Conservation (phyloP, 192 early-diverging fungal genomes). For the Coemansia sp. region DNA sequence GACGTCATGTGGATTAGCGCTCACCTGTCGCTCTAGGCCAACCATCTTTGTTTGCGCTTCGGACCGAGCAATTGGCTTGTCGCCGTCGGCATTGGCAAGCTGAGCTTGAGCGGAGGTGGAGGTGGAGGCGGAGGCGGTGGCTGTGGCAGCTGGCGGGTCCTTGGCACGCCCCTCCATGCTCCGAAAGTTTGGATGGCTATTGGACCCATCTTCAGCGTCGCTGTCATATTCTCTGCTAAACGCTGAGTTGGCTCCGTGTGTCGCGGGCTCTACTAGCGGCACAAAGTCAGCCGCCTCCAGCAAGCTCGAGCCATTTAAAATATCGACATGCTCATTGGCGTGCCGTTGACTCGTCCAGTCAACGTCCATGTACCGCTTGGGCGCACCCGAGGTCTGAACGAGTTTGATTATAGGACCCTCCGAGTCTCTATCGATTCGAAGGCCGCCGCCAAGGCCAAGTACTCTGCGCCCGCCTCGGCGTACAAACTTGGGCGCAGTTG, state of each 20-base stretch:
- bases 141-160: background rate
- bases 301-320: background rate
- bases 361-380: constrained; percentile 13
- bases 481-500: constrained; percentile 25
- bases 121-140: too few relatives aligned
- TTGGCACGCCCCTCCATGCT: constrained; percentile 32
- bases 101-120: background rate
- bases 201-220: background rate
- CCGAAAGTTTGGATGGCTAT: constrained; percentile 10
- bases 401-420: constrained; percentile 15
- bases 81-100: background rate
- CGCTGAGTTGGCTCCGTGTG: background rate
- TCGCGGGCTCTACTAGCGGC: background rate
- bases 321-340: constrained; percentile 2
- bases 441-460: constrained; percentile 4
- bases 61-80: background rate
- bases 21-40: constrained; percentile 11
- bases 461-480: constrained; percentile 14
- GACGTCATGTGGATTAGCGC: constrained; percentile 16
- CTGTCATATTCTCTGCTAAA: constrained; percentile 21
- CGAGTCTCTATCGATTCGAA: background rate
- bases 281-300: constrained; percentile 3
- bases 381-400: background rate
- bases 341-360: constrained; percentile 16
- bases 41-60: background rate